A percentile compares a stretch with the other conserved stretches of the same genome.
These are phyloP conservation scores for Talaromyces amestolkiae DNA, from an alignment of 2,329 filamentous ascomycete genomes.

Conservation along the genomic window DNA sequence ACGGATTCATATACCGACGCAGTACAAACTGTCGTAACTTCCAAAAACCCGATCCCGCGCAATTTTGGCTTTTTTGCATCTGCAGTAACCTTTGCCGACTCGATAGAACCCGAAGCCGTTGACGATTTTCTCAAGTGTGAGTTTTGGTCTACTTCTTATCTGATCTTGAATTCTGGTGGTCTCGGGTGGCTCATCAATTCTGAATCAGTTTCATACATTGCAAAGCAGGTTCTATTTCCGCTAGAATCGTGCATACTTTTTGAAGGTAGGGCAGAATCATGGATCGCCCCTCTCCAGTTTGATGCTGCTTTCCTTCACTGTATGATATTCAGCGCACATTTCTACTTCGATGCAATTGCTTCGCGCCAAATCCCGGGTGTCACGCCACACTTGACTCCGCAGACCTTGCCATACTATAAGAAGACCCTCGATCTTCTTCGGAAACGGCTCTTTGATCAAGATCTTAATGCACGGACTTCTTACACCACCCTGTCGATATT, in stretches of 20 bases:
- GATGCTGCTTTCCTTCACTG: background rate
- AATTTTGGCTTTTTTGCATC: background rate
- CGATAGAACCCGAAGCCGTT: background rate
- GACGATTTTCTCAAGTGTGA: background rate
- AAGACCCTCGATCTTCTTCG: background rate
- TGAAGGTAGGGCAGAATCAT: background rate
- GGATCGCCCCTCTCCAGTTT: background rate
- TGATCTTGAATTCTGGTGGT: background rate
- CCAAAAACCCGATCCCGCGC: background rate
- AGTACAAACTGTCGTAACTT: background rate
- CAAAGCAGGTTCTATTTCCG: background rate
- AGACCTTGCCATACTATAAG: background rate
- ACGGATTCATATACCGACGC: background rate
- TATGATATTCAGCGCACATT: background rate
- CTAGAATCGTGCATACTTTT: background rate
- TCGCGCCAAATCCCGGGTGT: background rate
- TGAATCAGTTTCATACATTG: background rate
- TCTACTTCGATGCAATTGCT: background rate
- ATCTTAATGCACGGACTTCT: background rate
- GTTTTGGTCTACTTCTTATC: background rate
- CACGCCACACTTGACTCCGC: background rate
- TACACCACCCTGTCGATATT: background rate
- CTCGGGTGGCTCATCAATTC: background rate
- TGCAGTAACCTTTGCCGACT: background rate
- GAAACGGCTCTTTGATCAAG: background rate